These are phyloP conservation scores for Diaporthe vexans DNA, from an alignment of 2,329 filamentous ascomycete genomes.

Conservation along the genomic window DNA sequence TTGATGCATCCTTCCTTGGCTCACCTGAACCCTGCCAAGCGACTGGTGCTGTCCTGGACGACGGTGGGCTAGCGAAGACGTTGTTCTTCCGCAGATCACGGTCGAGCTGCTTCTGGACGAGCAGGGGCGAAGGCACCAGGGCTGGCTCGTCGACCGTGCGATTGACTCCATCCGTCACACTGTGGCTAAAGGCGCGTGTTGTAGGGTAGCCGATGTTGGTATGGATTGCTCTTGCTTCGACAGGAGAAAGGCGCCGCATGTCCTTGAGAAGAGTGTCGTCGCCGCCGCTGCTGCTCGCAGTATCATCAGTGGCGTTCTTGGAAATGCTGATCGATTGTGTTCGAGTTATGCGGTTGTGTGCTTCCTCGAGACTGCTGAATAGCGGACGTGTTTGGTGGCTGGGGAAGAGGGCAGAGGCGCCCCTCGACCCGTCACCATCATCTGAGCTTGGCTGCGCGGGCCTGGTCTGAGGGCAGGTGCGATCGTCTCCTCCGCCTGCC, in stretches of 20 bases:
- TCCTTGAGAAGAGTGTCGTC: constrained; percentile 24
- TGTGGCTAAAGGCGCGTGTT: constrained; percentile 16
- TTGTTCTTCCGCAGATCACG: neutral
- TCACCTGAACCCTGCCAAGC: neutral
- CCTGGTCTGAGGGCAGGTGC: neutral
- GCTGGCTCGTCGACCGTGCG: constrained; percentile 17
- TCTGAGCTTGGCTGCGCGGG: neutral
- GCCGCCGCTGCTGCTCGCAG: neutral
- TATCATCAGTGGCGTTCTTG: constrained; percentile 32
- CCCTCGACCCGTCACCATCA: neutral
- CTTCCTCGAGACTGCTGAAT: constrained; percentile 55
- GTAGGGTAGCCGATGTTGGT: constrained; percentile 8
- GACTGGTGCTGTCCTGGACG: constrained; percentile 23
- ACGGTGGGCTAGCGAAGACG: neutral
- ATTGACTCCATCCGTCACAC: constrained; percentile 22
- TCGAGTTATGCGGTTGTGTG: constrained; percentile 56
- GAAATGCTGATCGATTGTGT: constrained; percentile 35
- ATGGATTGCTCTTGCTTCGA: constrained; percentile 20
- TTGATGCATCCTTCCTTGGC: neutral
- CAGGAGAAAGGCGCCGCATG: constrained; percentile 15
- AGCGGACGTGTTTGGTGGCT: constrained; percentile 51
- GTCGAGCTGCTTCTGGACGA: constrained; percentile 1
- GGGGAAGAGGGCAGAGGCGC: neutral
- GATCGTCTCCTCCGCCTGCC: neutral
- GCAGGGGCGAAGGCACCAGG: constrained; percentile 37